phyloP scores from a whole-genome alignment of 495 filamentous ascomycete species.

The Penicillium robsamsonii region DNA sequence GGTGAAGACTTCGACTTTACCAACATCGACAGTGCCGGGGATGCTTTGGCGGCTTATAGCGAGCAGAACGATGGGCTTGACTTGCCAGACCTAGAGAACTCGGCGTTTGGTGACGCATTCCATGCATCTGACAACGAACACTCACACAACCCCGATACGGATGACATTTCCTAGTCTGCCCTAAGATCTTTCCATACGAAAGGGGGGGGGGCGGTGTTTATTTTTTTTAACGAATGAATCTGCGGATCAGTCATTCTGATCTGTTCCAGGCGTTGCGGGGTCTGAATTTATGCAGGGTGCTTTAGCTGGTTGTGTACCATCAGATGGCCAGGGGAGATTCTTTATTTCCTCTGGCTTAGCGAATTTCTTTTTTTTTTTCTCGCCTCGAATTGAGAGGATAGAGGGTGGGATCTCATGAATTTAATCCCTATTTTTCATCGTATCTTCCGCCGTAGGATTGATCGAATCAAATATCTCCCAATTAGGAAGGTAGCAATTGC shows the following conservation, averaged over 20 bases:
- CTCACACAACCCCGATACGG: slow-evolving; percentile 42
- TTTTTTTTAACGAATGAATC: slow-evolving; percentile 19
- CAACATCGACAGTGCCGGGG: slow-evolving; percentile 60
- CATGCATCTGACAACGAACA: slow-evolving; percentile 56
- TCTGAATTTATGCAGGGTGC: slow-evolving; percentile 7
- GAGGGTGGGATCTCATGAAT: slow-evolving; percentile 1
- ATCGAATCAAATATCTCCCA: not conserved
- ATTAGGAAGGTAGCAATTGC: not conserved
- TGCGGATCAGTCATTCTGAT: not conserved
- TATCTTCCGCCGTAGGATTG: not conserved
- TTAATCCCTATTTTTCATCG: slow-evolving; percentile 3
- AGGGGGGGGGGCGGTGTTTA: slow-evolving; percentile 2
- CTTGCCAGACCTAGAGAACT: slow-evolving; percentile 54
- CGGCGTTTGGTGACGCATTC: slow-evolving; percentile 63
- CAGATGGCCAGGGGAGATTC: slow-evolving; percentile 1
- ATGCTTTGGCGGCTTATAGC: slow-evolving; percentile 60
- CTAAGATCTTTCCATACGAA: slow-evolving; percentile 7
- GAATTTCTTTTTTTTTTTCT: not conserved
- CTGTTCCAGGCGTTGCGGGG: slow-evolving; percentile 16
- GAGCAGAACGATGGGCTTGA: slow-evolving; percentile 51
- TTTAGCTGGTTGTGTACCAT: slow-evolving; percentile 12
- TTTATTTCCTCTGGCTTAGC: not conserved
- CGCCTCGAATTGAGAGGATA: slow-evolving; percentile 1
- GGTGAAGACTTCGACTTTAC: slow-evolving; percentile 52
- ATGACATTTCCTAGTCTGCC: slow-evolving; percentile 40